phyloP scores from a whole-genome alignment of 2,329 filamentous ascomycete genomes.

The Cercospora sesami region DNA sequence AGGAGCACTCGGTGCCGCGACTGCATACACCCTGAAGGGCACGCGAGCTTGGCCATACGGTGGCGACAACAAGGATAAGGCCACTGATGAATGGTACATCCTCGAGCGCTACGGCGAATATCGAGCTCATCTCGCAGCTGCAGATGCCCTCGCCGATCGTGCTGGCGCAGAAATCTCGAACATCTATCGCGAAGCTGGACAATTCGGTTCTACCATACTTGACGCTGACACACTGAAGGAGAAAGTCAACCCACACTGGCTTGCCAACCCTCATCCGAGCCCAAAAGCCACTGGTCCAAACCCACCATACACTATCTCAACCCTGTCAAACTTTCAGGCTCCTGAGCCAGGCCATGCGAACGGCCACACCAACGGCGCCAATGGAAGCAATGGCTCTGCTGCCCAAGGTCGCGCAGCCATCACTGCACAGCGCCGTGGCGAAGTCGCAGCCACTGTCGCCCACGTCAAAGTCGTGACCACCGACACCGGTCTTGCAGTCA shows the following conservation, averaged over 20 bases:
- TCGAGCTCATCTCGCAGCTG: slow-evolving; percentile 61
- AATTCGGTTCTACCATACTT: slow-evolving; percentile 31
- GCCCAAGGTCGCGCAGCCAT: slow-evolving; percentile 43
- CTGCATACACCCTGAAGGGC: slow-evolving; percentile 56
- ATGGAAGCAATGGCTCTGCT: slow-evolving; percentile 25
- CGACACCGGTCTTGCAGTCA: slow-evolving; percentile 59
- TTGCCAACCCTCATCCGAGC: slow-evolving; percentile 17
- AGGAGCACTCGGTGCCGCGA: slow-evolving; percentile 58
- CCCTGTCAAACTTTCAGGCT: slow-evolving; percentile 24
- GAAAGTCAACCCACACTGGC: slow-evolving; percentile 28
- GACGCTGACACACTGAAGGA: slow-evolving; percentile 18
- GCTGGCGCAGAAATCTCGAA: slow-evolving; percentile 53
- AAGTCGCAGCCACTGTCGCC: slow-evolving; percentile 63
- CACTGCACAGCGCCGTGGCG: slow-evolving; percentile 56
- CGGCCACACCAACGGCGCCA: slow-evolving; percentile 27
- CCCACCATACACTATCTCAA: slow-evolving; percentile 29
- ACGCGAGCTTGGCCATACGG: slow-evolving; percentile 66
- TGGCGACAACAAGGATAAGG: slow-evolving; percentile 60
- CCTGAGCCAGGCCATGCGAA: slow-evolving; percentile 14
- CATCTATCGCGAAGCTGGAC: slow-evolving; percentile 46
- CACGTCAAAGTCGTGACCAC: slow-evolving; percentile 64
- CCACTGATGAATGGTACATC: slow-evolving; percentile 66
- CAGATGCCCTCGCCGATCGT: slow-evolving; percentile 59
- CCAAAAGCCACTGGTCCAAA: slow-evolving; percentile 19
- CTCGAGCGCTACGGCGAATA: slow-evolving; percentile 65